A percentile compares a stretch with the other conserved stretches of the same genome.
Evolutionary conservation across 1,284 basidiomycete species (phyloP).

Genomic region (Malassezia equina): DNA sequence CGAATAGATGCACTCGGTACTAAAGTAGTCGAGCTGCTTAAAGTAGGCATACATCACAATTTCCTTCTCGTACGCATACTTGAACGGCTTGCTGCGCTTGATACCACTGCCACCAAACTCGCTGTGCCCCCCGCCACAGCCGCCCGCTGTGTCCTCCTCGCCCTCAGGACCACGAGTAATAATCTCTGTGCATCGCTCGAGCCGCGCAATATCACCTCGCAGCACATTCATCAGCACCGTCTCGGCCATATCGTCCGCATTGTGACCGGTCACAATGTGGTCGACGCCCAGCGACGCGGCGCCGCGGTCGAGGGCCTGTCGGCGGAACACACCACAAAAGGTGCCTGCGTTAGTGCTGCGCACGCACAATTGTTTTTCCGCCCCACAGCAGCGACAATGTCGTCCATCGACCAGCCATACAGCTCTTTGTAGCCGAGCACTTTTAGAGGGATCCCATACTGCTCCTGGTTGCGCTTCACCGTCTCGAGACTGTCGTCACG

Average conservation of each 20-base stretch:
- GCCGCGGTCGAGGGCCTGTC: slow-evolving; percentile 90
- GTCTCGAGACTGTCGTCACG: slow-evolving; percentile 97
- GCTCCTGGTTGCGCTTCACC: slow-evolving; percentile 89
- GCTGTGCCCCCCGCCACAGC: slow-evolving; percentile 21
- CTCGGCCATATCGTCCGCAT: slow-evolving; percentile 97
- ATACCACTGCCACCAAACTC: slow-evolving; percentile 60
- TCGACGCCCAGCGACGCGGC: slow-evolving; percentile 80
- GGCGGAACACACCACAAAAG: slow-evolving; percentile 92
- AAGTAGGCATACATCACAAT: slow-evolving; percentile 99
- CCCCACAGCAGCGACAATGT: slow-evolving; percentile 85
- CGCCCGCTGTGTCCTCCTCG: slow-evolving; percentile 47
- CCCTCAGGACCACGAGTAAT: slow-evolving; percentile 51
- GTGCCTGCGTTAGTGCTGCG: slow-evolving; percentile 53
- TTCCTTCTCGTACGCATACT: slow-evolving; percentile 96
- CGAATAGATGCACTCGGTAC: slow-evolving; percentile 97
- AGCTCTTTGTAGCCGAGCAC: slow-evolving; percentile 90
- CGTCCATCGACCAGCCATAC: slow-evolving; percentile 99
- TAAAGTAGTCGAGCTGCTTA: slow-evolving; percentile 90
- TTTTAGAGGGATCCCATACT: slow-evolving; percentile 89
- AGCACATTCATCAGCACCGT: slow-evolving; percentile 99
- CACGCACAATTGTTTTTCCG: slow-evolving; percentile 80
- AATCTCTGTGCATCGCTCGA: slow-evolving; percentile 86
- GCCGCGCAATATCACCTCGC: slow-evolving; percentile 86
- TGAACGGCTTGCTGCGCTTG: slow-evolving; percentile 93
- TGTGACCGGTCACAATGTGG: slow-evolving; percentile 97